Base-by-base conservation (phyloP, 2,329 filamentous ascomycete genomes). In the Aspergillus calidoustus region DNA sequence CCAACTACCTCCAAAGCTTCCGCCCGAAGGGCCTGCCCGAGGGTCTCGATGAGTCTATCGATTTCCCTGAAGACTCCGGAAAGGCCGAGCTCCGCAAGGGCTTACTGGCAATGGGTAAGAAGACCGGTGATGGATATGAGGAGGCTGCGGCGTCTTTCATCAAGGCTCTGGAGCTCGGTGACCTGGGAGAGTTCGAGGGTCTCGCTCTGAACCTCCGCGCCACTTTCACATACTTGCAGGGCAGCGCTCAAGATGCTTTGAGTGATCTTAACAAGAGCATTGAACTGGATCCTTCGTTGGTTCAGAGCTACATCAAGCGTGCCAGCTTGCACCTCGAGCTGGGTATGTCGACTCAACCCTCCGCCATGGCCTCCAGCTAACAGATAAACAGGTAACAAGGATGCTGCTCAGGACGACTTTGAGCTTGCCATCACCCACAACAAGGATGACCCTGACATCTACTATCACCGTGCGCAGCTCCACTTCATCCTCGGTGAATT, bases 1-100 rank as follows among this genome's bases (percentile, higher is more conserved):
- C 93, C 75, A 99, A 99, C 84, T 99, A 99, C 79, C 89, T 99
- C 34, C 94, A 98, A 82, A 98, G 94, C 82, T 99, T 99, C 90
- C 91, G 95, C 63, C 84, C 89, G 62, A 91, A 91, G 81, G 84
- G 88, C 52, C 86, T 92, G 2, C 94, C 95, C 4, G 87, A 84
- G 64, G 94, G 92, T 13, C 83, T 99, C 56, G 93, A 94, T 63
- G 92, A 96, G 69, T 85, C 87, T 7, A 87, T 84, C n/a, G 92
- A 96, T 68, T 79, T 97, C 53, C 80, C 87, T 47, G 87, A 93
- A 69, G 87, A 90, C 50, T 91, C 88, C 50, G 94, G 93, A 70
- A 91, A 91, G 81, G 93, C 90, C 44, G 90, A 96, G 77, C 81
- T 99, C 74, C 91, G 93, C 77, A 86, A 91, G 71, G 95, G 95